A percentile compares a stretch with the other conserved stretches of the same genome.
Evolutionary conservation across 805 yeast genomes (phyloP).

Genomic region (Saturnispora saitoi): DNA sequence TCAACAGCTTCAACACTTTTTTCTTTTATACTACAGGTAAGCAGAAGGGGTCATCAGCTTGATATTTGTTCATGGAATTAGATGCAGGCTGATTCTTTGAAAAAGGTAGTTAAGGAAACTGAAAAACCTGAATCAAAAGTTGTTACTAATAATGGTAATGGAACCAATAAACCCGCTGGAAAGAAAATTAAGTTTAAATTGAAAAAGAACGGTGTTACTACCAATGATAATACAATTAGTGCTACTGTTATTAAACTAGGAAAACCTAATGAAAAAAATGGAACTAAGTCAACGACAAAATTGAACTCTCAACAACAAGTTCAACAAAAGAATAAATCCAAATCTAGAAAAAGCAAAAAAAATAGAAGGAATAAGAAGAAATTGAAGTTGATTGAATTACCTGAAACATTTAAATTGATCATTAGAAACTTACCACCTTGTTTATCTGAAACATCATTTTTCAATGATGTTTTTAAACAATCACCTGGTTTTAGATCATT

Average conservation of each 20-base stretch:
- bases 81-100: neutral
- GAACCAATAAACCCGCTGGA: neutral
- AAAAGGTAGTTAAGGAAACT: neutral
- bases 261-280: neutral
- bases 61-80: neutral
- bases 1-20: neutral
- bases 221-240: neutral
- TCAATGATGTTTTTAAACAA: neutral
- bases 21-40: neutral
- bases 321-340: neutral
- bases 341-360: neutral
- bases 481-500: conserved; percentile 2
- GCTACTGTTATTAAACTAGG: neutral
- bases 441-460: conserved; percentile 25
- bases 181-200: neutral
- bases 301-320: neutral
- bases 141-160: neutral
- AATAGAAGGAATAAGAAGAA: conserved; percentile 2
- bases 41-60: neutral
- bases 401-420: conserved; percentile 22
- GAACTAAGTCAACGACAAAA: neutral
- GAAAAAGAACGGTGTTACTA: neutral
- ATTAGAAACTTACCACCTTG: conserved; percentile 39
- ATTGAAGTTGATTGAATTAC: neutral
- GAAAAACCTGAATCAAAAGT: neutral